Evolutionary conservation across 2,329 filamentous ascomycete species (phyloP), one percentile per base, ranked within the genome.

Genomic region (Verticillium zaregamsianum): DNA sequence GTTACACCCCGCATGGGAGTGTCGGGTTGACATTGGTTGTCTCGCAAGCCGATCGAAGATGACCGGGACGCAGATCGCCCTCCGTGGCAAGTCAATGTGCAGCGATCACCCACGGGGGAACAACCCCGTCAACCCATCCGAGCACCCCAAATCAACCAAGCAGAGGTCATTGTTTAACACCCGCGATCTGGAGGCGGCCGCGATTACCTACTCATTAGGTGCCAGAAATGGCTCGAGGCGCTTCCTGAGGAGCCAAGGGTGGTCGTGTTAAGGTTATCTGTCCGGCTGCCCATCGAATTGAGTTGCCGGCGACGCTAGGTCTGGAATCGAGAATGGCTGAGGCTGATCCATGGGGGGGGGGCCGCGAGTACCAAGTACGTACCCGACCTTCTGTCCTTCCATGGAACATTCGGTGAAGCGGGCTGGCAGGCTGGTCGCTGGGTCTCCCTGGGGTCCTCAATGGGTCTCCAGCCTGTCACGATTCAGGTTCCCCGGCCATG

Each of bases 191-290:
- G 20, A 52, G 20, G 20, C n/a, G 20, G 8, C 20, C 20, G 5
- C 20, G 20, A 40, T 40, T 25, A 52, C 20, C n/a, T 52, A 23
- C 45, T 52, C 45, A 23, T 52, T 23, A 25, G 20, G 45, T 28
- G 45, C 9, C 6, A 14, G 20, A 52, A 52, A 52, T 23, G 45
- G n/a, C 20, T 25, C 45, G 45, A 23, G 45, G 45, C 20, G 45
- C 45, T 20, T 45, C 45, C 12, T n/a, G 12, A 12, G 45, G 9
- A 8, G 8, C 45, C 5, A 52, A 25, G 25, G 35, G 39, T 20
- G 37, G 57, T 58, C 39, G 35, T 28, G 23, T 58, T 58, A 58
- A 58, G 57, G 57, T 58, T 58, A 58, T 58, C 57, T 39, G 20
- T 23, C 45, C 57, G 40, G 35, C 25, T 58, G 57, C 57, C 57